Percentiles rank a stretch among this genome's conserved stretches.
Conservation (phyloP, 129 eudicot species). For the Deinandra increscens region DNA sequence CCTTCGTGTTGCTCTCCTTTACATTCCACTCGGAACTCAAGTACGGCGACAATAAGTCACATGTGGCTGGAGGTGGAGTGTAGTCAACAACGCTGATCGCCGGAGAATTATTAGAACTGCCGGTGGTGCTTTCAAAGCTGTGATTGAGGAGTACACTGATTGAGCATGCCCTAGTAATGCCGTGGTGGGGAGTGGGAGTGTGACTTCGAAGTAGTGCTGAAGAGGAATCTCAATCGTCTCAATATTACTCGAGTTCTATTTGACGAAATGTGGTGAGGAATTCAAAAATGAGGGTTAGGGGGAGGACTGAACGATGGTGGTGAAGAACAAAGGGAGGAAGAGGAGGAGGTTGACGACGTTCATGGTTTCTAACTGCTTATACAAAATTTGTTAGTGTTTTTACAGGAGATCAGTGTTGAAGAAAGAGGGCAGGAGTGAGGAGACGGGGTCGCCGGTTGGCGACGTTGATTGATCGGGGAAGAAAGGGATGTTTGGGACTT, state of each 20-base stretch:
- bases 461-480: too few relatives aligned
- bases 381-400: too few relatives aligned
- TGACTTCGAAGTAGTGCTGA: conserved; percentile 43
- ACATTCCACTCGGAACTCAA: conserved; percentile 41
- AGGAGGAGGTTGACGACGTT: conserved; percentile 8
- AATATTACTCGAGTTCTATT: conserved; percentile 14
- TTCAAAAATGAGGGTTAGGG: background rate
- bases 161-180: conserved; percentile 46
- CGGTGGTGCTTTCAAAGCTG: conserved; percentile 51
- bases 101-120: too few relatives aligned
- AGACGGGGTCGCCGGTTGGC: too few relatives aligned
- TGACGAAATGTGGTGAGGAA: conserved; percentile 30
- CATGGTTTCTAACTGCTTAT: background rate
- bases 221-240: background rate
- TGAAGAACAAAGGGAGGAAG: conserved; percentile 26
- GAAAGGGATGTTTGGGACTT: too few relatives aligned
- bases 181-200: conserved; percentile 42
- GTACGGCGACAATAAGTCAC: conserved; percentile 43
- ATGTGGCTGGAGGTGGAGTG: conserved; percentile 48
- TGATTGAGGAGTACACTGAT: conserved; percentile 36
- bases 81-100: conserved; percentile 34
- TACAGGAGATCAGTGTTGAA: too few relatives aligned
- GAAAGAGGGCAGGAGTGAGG: too few relatives aligned
- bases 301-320: conserved; percentile 12
- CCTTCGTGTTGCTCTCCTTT: conserved; percentile 60